Evolutionary conservation across 1,284 basidiomycete genomes (phyloP), one percentile per base, ranked within the genome.

Genomic region (Leccinum colubrinum): DNA sequence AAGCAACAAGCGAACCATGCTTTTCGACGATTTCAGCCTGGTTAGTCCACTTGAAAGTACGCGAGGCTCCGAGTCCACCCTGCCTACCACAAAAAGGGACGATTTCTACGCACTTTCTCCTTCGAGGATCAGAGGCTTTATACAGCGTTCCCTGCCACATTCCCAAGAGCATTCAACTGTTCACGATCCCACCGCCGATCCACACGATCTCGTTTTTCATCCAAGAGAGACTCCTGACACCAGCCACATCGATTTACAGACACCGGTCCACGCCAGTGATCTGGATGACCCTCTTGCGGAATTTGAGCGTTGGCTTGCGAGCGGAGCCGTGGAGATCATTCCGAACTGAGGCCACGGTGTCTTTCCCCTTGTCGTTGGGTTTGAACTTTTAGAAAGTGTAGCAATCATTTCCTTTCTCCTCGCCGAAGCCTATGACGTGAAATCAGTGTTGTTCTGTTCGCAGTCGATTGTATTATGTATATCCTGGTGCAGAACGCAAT

Each of bases 241-340:
- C 6, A 6, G n/a, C 4, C 37, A 6, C 39, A 12, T 59, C 61
- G 22, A 46, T 17, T 20, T 56, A 41, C 51, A 41, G n/a, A 39
- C 11, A 12, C 25, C 43, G 12, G 7, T 25, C 54, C 55, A 58
- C 22, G 11, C 43, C 1, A 56, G 56, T 20, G 43, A 12, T 22
- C n/a, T 50, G 35, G 71, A 72, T 25, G 77, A 81, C 57, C 68
- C 76, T n/a, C 65, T 82, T 20, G 81, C 75, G 9, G 82, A 83
- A 55, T 77, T 84, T n/a, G 78, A 81, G 55, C 76, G 73, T 15
- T 83, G 81, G 81, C 62, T 84, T 30, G 74, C 76, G 15, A 80
- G 80, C 56, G 81, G 76, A 27, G 74, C 76, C 0, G 78, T 83
- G 11, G 73, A 74, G 41, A 74, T 80, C 60, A 65, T 74, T 46